Base-by-base conservation (phyloP, 176 grass and related monocot species). In the Oryza glaberrima region DNA sequence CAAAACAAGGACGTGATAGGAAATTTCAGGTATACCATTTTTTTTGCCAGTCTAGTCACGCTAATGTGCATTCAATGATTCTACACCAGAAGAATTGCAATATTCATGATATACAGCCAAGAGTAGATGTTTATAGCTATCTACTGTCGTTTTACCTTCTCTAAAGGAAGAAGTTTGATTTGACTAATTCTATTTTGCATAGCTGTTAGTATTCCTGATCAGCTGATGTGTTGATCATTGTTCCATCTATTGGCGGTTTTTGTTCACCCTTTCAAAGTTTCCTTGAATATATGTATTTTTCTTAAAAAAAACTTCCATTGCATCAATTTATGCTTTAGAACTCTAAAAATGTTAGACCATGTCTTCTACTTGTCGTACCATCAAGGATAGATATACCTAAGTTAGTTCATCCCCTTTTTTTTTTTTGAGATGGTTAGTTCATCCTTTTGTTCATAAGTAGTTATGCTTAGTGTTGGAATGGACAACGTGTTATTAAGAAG, bases 1-100 rank as follows among this genome's bases (percentile, higher is more conserved):
- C 96, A 76, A 99, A 99, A 65, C 96, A 99, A 89, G 96, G 96
- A 7, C 96, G 93, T 20, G 96, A 99, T 84, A 93, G 96, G 79
- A 94, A 61, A 88, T 99, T 94, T 92, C 96, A 99, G 96, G 96
- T 99, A 82, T 43, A 87, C 44, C 45, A 49, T 77, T 19, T 25
- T 80, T 6, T 38, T 75, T 36, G 30, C 20, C 70, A 75, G 61
- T 56, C 26, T 68, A 49, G 49, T 35, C 20, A 58, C 32, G 30
- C 61, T 86, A 77, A 73, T 13, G 4, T 65, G 76, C 66, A 12
- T 52, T 84, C 25, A 54, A 28, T 34, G 54, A 7, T 71, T 76
- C 1, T 70, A 35, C 17, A 63, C 69, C 41, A 80, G 5, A 20
- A 64, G 65, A 16, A 71, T 43, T 9, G 9, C 22, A 85, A 40